Base-by-base conservation (phyloP, 2,329 filamentous ascomycete genomes). In the Pestalotiopsis sp. region DNA sequence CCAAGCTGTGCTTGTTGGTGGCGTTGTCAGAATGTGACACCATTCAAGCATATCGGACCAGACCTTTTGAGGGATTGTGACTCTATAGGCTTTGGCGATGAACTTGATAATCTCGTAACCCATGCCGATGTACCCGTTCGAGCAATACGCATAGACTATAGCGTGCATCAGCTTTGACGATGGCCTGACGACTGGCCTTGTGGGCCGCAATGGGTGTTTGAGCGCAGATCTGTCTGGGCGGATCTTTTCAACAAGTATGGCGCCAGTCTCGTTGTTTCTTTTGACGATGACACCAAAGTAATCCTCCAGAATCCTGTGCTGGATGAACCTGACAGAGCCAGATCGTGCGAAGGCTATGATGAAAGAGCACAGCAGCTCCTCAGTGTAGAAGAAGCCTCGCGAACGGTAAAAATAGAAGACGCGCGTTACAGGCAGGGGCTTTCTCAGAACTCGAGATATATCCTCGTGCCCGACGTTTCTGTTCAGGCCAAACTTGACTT, bases 41-140 rank as follows among this genome's bases (percentile, higher is more conserved):
- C 91, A 92, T 69, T 88, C 83, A 17, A 94, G 81, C 2, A 95
- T 78, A 66, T 90, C 86, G 7, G 84, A 82, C 92, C 93, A 95
- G 20, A 89, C 83, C 4, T 82, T 75, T 6, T 75, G 72, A 0
- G 88, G 79, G 48, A 95, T 88, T 1, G 80, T 70, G 26, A 95
- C 79, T 1, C 80, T 70, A 77, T 91, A 92, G 6, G 81, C 81
- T 1, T 79, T 79, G 0, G 92, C 90, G 61, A 94, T 76, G 71
- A 87, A 87, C 68, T 91, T 85, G 13, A 94, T 79, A 0, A 91
- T 73, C 55, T 86, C 83, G 30, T 91, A 74, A 13, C 88, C 91
- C 1, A 84, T 81, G 0, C 82, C 75, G 3, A 94, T 82, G 66
- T 90, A 83, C 61, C 86, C 89, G 77, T 91, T 92, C 69, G 84